These are phyloP conservation scores for Centella asiatica DNA, from an alignment of 129 eudicot genomes.

Conservation along the genomic window DNA sequence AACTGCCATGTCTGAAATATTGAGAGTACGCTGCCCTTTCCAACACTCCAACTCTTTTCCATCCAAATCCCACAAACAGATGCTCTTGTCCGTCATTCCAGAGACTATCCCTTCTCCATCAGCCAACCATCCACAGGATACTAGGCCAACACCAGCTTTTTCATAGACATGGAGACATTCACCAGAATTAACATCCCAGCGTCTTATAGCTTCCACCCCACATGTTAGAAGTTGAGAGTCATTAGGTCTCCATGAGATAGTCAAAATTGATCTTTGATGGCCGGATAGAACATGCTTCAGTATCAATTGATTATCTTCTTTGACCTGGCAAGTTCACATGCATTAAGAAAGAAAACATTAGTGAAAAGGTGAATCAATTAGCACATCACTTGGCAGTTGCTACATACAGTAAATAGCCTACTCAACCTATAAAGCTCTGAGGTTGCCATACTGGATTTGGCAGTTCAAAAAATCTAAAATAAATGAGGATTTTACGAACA, in stretches of 20 bases:
- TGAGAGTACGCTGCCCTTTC: slow-evolving; percentile 15
- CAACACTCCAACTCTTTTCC: slow-evolving; percentile 30
- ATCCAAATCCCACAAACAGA: slow-evolving; percentile 37
- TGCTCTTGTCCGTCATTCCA: slow-evolving; percentile 31
- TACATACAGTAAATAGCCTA: neutral
- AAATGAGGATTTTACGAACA: too few species aligned
- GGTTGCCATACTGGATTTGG: too few species aligned
- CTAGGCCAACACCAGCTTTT: slow-evolving; percentile 14
- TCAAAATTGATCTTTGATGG: slow-evolving; percentile 19
- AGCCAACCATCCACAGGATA: slow-evolving; percentile 42
- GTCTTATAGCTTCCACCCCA: slow-evolving; percentile 31
- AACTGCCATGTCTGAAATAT: slow-evolving; percentile 24
- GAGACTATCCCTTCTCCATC: slow-evolving; percentile 26
- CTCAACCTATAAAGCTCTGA: too few species aligned
- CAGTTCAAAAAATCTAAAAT: too few species aligned
- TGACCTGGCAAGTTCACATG: slow-evolving; percentile 11
- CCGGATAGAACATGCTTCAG: slow-evolving; percentile 24
- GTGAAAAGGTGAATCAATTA: neutral
- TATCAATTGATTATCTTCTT: slow-evolving; percentile 9
- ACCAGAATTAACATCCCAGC: slow-evolving; percentile 37
- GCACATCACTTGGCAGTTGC: neutral
- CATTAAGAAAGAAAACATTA: too few species aligned
- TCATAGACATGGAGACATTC: slow-evolving; percentile 25
- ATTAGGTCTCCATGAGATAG: slow-evolving; percentile 38
- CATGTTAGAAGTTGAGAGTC: slow-evolving; percentile 34